These are phyloP conservation scores for Aspergillus bridgeri DNA, from an alignment of 495 filamentous ascomycete species.

Conservation along the genomic window DNA sequence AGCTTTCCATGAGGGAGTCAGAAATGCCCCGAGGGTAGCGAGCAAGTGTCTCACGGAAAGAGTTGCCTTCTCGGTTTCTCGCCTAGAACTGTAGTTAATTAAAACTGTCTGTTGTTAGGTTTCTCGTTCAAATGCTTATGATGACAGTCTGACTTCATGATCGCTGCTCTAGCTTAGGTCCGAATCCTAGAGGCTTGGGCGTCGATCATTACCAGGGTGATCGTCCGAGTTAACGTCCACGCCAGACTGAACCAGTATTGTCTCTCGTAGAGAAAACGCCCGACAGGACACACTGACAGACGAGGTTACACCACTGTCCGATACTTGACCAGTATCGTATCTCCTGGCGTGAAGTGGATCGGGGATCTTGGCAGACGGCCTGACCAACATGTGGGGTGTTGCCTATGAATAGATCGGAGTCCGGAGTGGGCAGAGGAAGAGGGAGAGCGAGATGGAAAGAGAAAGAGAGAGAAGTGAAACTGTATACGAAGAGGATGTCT, in stretches of 20 bases:
- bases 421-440: background rate
- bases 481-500: background rate
- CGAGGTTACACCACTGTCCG: background rate
- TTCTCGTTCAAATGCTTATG: background rate
- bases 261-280: too few species aligned
- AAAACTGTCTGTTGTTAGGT: background rate
- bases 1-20: background rate
- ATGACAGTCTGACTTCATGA: background rate
- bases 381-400: background rate
- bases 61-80: background rate
- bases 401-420: background rate
- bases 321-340: background rate
- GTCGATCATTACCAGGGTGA: background rate
- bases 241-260: background rate
- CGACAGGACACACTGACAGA: too few species aligned
- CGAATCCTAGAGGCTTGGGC: background rate
- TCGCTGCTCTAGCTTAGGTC: background rate
- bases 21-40: background rate
- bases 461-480: background rate
- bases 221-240: background rate
- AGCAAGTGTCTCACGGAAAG: background rate
- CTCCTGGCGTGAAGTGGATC: background rate
- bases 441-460: background rate
- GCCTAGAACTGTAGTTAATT: background rate
- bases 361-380: background rate